Evolutionary conservation across 768 basidiomycete genomes (phyloP), one percentile per base, ranked within the genome.

Genomic region (Mycena maculata): DNA sequence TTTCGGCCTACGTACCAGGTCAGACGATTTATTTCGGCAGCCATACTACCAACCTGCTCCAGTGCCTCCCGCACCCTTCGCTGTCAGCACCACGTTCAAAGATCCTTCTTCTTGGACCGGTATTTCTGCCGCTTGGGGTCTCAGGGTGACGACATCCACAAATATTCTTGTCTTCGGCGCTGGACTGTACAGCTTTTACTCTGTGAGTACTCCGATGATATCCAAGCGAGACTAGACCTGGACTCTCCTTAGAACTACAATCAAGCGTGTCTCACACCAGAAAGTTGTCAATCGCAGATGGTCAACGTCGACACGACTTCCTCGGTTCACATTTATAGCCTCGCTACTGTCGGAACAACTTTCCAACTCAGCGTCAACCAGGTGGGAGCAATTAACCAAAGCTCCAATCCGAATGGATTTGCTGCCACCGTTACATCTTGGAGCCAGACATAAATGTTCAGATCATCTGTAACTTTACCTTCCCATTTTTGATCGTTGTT

Each of bases 41-140:
- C 89, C 91, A 0, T 92, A 92, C 77, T 92, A 81, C 72, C 91
- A 93, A 76, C 90, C 91, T 4, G 74, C 63, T 23, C 92, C 92
- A 0, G 78, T 81, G 0, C 78, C 87, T 0, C 91, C 91, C 0
- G 76, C 81, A 0, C 92, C 92, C 1, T 92, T 90, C 78, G 69
- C 76, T 2, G 68, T 78, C 39, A 83, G 82, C 58, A 45, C 81
- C 11, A 62, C 78, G 0, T 88, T 81, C 75, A 75, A 86, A 36
- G 92, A 93, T 71, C 91, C 91, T 2, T 79, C 78, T 4, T 60
- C 18, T 83, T 84, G 67, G 76, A 80, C 23, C 63, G 78, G 76
- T 16, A 76, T 78, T 23, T 75, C 77, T 13, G 78, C 83, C 3
- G 85, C 89, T 0, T 92, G 91, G 90, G 89, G 80, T 0, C 77